A percentile compares a stretch with the other conserved stretches of the same genome.
Conservation (phyloP, 768 basidiomycete genomes). For the Paxillus ammoniavirescens region DNA sequence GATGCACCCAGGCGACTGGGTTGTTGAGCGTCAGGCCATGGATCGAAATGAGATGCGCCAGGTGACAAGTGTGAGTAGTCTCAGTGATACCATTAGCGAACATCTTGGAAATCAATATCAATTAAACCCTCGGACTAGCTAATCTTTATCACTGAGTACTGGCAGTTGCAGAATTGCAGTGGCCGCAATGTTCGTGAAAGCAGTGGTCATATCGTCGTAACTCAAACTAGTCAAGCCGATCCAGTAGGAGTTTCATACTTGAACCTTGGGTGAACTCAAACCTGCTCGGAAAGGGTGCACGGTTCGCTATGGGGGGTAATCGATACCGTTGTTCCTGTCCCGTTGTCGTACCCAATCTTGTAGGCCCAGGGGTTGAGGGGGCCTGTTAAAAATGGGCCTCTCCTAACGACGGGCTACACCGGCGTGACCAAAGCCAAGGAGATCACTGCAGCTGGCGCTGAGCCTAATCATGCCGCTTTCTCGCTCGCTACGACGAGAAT, state of each 20-base stretch:
- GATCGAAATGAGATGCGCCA: neutral
- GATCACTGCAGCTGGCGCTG: neutral
- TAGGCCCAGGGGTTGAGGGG: neutral
- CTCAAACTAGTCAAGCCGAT: slow-evolving; percentile 44
- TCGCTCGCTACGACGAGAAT: neutral
- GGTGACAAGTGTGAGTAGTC: neutral
- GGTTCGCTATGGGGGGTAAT: neutral
- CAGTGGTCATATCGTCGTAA: slow-evolving; percentile 44
- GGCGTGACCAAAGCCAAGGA: neutral
- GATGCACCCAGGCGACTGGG: slow-evolving; percentile 40
- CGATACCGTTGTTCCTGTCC: neutral
- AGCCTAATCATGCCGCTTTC: neutral
- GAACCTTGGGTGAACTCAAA: neutral
- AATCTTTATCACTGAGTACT: no score
- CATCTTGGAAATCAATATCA: neutral
- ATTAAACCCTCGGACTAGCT: no score
- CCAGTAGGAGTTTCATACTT: slow-evolving; percentile 48
- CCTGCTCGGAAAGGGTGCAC: neutral
- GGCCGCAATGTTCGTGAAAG: slow-evolving; percentile 29
- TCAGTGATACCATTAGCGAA: neutral
- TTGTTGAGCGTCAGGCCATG: slow-evolving; percentile 15
- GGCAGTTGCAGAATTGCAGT: no score
- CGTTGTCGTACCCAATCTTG: neutral
- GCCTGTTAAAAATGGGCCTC: neutral
- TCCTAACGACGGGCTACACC: neutral